Evolutionary conservation across 345 rosid genomes (phyloP), one percentile per base, ranked within the genome.

Genomic region (Gossypium anomalum): DNA sequence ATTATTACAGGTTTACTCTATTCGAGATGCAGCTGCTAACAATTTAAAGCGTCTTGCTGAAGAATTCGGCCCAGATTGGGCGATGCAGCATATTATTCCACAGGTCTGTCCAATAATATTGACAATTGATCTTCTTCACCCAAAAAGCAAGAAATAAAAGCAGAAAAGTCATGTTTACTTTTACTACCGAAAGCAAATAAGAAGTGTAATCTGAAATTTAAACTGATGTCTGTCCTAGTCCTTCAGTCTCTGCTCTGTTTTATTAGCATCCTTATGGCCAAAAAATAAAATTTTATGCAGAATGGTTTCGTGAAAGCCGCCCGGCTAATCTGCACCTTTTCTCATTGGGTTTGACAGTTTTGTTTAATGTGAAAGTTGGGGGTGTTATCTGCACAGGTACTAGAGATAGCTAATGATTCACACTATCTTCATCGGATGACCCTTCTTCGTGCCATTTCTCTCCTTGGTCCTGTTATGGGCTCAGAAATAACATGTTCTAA

Each of bases 341-440:
- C 56, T 52, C 56, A 52, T 52, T 15, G 17, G 56, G 56, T 16
- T 52, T 15, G 19, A n/a, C 3, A 45, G 27, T 62, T 64, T 53
- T 25, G n/a, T 60, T 27, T 67, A 74, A 75, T n/a, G 10, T 58
- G 49, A 25, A 8, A 47, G 56, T 81, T 73, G 23, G 44, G 43
- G 43, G 7, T 75, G 27, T 56, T 29, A 72, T 48, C 19, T 75
- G 64, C 9, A 41, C 85, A 94, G 98, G 93, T 92, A 44, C 80
- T 92, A 76, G 98, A 92, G 76, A 86, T 91, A 97, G 77, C 85
- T 38, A 89, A 60, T 79, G 86, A 88, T 79, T 85, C 95, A 5
- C 97, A 92, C 75, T 94, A 94, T 81, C 81, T 94, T 72, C 91
- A 94, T 78, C 91, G 97, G 53, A 92, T 94, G 95, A 94, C 97